Base-by-base conservation (phyloP, 768 basidiomycete genomes). In the Mycena rosella region DNA sequence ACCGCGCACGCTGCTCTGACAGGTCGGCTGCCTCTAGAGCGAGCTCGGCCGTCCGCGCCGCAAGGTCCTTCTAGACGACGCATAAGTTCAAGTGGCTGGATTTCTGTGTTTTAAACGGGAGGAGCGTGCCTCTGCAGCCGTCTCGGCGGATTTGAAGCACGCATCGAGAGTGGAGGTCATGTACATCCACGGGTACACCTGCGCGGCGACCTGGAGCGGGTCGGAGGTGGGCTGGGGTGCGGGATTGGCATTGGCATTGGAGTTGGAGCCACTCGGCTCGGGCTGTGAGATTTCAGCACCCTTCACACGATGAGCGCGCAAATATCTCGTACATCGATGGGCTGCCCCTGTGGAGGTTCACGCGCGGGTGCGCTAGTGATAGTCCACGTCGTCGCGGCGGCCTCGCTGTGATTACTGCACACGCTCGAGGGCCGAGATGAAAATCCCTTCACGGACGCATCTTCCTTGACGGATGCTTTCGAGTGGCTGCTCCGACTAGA, bases 111-210 rank as follows among this genome's bases (percentile, higher is more conserved):
- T n/a, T n/a, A n/a, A 64, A 42, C 44, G 51, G 63, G 52, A 40
- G 14, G 26, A 29, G 52, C n/a, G 69, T 68, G 77, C 83, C 60
- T 75, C 77, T 6, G 83, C 83, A 20, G 77, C 61, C 51, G 77
- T 69, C 72, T 85, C 80, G 15, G 85, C 78, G 18, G 75, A 66
- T 22, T 82, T 68, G 72, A 88, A 85, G 61, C 83, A 85, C 3
- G 84, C 84, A 18, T 88, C 86, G 34, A 90, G 77, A 2, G 85
- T 85, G 14, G 86, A 84, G 6, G 82, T 81, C 88, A 91, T 90
- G 69, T 85, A 86, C 30, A 84, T 63, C 89, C 89, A 90, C 66
- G 89, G 84, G 66, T 88, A 87, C 20, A 82, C 75, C 63, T 88
- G 86, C 15, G 87, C 86, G 1, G 85, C 86, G 7, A 85, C 73